These are phyloP conservation scores for Carex sylvatica DNA, from an alignment of 202 grass and related monocot genomes.

Conservation along the genomic window DNA sequence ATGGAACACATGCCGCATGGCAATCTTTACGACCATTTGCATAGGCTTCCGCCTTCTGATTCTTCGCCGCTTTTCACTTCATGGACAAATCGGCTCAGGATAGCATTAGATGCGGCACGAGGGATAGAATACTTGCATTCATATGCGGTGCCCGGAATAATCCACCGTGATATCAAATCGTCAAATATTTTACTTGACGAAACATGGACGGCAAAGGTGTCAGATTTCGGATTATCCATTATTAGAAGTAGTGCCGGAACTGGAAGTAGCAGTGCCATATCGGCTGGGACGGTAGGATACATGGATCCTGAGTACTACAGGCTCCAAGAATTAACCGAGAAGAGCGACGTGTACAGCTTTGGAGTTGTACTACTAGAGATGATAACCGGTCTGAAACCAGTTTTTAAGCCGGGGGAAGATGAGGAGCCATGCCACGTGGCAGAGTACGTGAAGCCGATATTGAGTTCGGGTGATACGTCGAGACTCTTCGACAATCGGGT, in stretches of 20 bases:
- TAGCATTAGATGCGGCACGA: slow-evolving; percentile 70
- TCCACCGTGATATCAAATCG: slow-evolving; percentile 91
- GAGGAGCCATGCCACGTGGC: slow-evolving; percentile 61
- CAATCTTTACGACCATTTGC: slow-evolving; percentile 81
- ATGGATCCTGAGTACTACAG: slow-evolving; percentile 96
- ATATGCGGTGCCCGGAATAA: slow-evolving; percentile 84
- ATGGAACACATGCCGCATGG: slow-evolving; percentile 84
- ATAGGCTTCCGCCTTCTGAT: background rate
- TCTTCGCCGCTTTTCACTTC: slow-evolving; percentile 56
- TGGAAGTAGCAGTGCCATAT: background rate
- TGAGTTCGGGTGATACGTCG: slow-evolving; percentile 25
- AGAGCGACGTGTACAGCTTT: slow-evolving; percentile 88
- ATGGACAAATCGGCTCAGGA: slow-evolving; percentile 52
- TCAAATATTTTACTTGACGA: slow-evolving; percentile 88
- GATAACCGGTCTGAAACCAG: slow-evolving; percentile 66
- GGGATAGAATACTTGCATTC: slow-evolving; percentile 82
- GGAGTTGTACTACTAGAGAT: slow-evolving; percentile 78
- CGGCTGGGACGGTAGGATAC: slow-evolving; percentile 72
- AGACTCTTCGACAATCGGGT: slow-evolving; percentile 48
- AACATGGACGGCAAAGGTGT: slow-evolving; percentile 87
- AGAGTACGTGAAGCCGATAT: slow-evolving; percentile 60
- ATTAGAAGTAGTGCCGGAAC: slow-evolving; percentile 14
- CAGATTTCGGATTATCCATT: slow-evolving; percentile 84
- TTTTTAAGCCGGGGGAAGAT: slow-evolving; percentile 53
- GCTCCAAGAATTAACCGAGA: slow-evolving; percentile 60